Evolutionary conservation across 495 filamentous ascomycete species (phyloP).

Genomic region (Chaetomium fimeti): DNA sequence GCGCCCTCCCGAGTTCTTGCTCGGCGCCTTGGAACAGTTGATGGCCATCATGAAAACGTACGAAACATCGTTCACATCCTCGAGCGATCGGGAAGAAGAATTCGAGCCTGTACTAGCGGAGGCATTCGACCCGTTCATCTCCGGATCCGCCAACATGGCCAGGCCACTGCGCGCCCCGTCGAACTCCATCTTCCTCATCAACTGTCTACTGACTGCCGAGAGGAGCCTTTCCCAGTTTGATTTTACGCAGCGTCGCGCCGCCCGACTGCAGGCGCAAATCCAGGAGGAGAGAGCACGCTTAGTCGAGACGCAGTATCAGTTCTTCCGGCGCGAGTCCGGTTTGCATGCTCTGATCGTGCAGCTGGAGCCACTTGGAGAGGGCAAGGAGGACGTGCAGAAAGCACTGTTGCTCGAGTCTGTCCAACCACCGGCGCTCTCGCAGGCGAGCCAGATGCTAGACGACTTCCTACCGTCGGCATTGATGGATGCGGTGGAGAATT

Average conservation of each 20-base stretch:
- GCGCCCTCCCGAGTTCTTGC: slow-evolving; percentile 77
- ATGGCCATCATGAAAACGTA: slow-evolving; percentile 74
- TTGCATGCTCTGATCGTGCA: slow-evolving; percentile 66
- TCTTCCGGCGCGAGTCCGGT: slow-evolving; percentile 72
- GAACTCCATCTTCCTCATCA: slow-evolving; percentile 74
- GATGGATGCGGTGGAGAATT: slow-evolving; percentile 82
- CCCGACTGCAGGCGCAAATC: slow-evolving; percentile 49
- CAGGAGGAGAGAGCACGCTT: slow-evolving; percentile 47
- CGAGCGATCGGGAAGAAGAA: slow-evolving; percentile 56
- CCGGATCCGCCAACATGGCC: slow-evolving; percentile 67
- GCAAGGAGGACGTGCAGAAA: slow-evolving; percentile 38
- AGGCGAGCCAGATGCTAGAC: slow-evolving; percentile 76
- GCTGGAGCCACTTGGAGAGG: slow-evolving; percentile 44
- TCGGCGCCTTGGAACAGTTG: slow-evolving; percentile 74
- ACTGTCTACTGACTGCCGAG: slow-evolving; percentile 67
- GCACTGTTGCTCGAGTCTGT: slow-evolving; percentile 51
- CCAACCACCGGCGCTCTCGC: slow-evolving; percentile 60
- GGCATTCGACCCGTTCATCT: slow-evolving; percentile 83
- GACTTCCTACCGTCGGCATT: slow-evolving; percentile 88
- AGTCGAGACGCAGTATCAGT: slow-evolving; percentile 59
- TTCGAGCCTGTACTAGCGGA: slow-evolving; percentile 78
- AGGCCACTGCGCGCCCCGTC: slow-evolving; percentile 56
- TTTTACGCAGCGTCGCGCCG: slow-evolving; percentile 51
- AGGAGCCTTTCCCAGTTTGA: slow-evolving; percentile 51
- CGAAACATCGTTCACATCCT: slow-evolving; percentile 69